Evolutionary conservation across 2,329 filamentous ascomycete species (phyloP), one percentile per base, ranked within the genome.

Genomic region (Calonectria fujianensis): DNA sequence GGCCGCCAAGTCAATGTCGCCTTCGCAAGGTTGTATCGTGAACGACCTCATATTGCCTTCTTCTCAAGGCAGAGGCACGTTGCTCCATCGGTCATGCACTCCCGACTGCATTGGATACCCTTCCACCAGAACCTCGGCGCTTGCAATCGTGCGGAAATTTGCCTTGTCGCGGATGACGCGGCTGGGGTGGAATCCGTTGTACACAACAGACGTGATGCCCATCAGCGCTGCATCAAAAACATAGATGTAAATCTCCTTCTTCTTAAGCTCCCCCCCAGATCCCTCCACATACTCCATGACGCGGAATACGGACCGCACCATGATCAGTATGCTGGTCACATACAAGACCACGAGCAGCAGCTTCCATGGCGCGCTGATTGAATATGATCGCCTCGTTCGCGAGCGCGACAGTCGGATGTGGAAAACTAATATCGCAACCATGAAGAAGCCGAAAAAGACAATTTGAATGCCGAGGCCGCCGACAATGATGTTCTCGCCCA

Each of bases 191-290:
- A 63, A 63, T 27, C 57, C 57, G 13, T 63, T 63, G 57, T 63
- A 63, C 13, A 10, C 37, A 9, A 63, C 24, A 41, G 57, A 24
- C 7, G 57, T 63, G n/a, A 63, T 18, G 35, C 57, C 57, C 57
- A 63, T 63, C 35, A 63, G 13, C 37, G 57, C 35, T 5, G 57
- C 57, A 24, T 63, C 57, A 13, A 63, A 63, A 29, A 63, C 24
- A 7, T 63, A 63, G 39, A 63, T 63, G 57, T 63, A 63, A 31
- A 63, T 20, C 57, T 63, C 57, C 57, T 63, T 63, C 57, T 63
- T 63, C 57, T 41, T 41, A 3, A 63, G 37, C 35, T 41, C 57
- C 4, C 57, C 37, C 5, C 24, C 57, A 41, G 57, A 63, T 18
- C 35, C 57, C 14, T 63, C 24, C 14, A 63, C n/a, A 39, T 63